Base-by-base conservation (phyloP, 2,329 filamentous ascomycete genomes). In the Alternaria longipes region DNA sequence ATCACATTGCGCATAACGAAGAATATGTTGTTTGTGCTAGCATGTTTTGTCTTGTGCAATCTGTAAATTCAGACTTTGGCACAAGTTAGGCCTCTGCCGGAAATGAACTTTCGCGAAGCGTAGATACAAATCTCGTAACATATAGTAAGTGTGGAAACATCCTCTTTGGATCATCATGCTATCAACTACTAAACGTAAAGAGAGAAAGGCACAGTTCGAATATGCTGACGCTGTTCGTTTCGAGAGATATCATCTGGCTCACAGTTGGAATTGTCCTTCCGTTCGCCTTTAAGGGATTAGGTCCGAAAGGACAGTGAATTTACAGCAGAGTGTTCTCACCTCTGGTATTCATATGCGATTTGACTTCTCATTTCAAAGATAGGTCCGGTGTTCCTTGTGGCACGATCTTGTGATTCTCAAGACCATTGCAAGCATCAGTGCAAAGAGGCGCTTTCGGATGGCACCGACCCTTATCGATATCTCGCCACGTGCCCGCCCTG, bases 391-490 rank as follows among this genome's bases (percentile, higher is more conserved):
- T 36, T 14, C 11, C 32, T 36, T 11, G 14, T 36, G 14, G 32
- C 32, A 36, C 32, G 12, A 36, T 16, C 11, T 26, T 32, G 11
- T 9, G 30, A 32, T 32, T 32, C 30, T 12, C 11, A 9, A 36
- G 12, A 14, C 12, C 12, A 36, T 14, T 12, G 5, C 20, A 42
- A 42, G 40, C 9, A 20, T 24, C 40, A 16, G 40, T 24, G 20
- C 20, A 24, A 24, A 24, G 12, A 24, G 20, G 40, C 4, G n/a
- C 40, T 36, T 7, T 14, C 32, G 12, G 6, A 42, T 42, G 40
- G 40, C 12, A 24, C 22, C 9, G 28, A 30, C 28, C 24, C 50
- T 52, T 52, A 52, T 52, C 50, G 50, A 52, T 52, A 52, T n/a
- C 50, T 52, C 22, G 22, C 50, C 50, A 52, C 34, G 34, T 52